A percentile compares a stretch with the other conserved stretches of the same genome.
Conservation (phyloP, 73 alveolate species). For the Loxodes magnus region DNA sequence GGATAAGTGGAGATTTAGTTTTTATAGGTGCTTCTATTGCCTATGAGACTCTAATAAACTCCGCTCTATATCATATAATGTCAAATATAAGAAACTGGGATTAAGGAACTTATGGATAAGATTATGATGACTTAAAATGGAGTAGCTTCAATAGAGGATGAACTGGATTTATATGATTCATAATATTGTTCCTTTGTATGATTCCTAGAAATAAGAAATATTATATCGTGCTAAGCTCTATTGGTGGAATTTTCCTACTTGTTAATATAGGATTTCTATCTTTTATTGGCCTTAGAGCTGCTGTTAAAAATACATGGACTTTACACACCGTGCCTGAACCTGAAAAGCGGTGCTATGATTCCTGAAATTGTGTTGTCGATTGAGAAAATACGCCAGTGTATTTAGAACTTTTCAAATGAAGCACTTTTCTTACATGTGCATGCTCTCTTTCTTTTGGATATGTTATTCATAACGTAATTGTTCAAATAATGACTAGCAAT, state of each 20-base stretch:
- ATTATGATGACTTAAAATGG: constrained; percentile 23
- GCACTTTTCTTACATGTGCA: constrained; percentile 30
- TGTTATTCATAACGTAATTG: constrained; percentile 54
- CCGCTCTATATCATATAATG: constrained; percentile 36
- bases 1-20: constrained; percentile 4
- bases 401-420: constrained; percentile 43
- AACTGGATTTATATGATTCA: constrained; percentile 20
- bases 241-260: constrained; percentile 56
- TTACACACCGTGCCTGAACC: background rate
- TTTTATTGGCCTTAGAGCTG: constrained; percentile 23
- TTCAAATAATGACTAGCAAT: constrained; percentile 62
- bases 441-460: constrained; percentile 63
- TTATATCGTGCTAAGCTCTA: constrained; percentile 49
- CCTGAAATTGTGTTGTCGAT: constrained; percentile 14
- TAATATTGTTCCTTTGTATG: constrained; percentile 8
- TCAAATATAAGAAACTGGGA: constrained; percentile 14
- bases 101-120: background rate
- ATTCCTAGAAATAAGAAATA: constrained; percentile 33
- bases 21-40: constrained; percentile 51
- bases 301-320: constrained; percentile 33
- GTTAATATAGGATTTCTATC: constrained; percentile 38
- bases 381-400: constrained; percentile 14
- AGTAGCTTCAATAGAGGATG: constrained; percentile 14
- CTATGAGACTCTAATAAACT: constrained; percentile 43
- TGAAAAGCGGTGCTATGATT: background rate